phyloP scores from a whole-genome alignment of 345 rosid species.

The Pistacia atlantica region DNA sequence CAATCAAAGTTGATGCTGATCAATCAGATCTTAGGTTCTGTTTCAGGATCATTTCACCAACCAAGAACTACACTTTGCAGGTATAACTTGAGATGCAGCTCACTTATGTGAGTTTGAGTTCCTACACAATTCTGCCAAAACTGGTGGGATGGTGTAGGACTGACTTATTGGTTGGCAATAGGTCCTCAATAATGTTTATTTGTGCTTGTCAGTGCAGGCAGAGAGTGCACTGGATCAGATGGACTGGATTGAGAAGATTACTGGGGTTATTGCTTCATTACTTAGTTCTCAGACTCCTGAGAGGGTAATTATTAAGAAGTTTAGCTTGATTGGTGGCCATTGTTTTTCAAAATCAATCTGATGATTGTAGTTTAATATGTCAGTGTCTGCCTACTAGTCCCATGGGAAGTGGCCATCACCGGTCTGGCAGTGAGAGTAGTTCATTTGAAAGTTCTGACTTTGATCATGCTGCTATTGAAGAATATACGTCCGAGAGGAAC shows the following conservation, averaged over 20 bases:
- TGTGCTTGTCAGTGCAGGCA: constrained; percentile 92
- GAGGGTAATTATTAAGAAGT: constrained; percentile 51
- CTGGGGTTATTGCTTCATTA: constrained; percentile 97
- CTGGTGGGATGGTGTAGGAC: neutral
- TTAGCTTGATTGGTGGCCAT: neutral
- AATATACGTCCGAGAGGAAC: constrained; percentile 71
- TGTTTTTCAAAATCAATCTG: constrained; percentile 19
- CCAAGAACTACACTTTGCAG: constrained; percentile 98
- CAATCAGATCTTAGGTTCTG: constrained; percentile 98
- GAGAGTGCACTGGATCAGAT: constrained; percentile 96
- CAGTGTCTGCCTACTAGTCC: constrained; percentile 83
- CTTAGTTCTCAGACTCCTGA: constrained; percentile 97
- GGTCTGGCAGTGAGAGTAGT: constrained; percentile 96
- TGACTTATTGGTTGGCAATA: constrained; percentile 19
- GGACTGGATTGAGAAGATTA: constrained; percentile 99
- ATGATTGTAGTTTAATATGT: constrained; percentile 32
- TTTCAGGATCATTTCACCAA: constrained; percentile 97
- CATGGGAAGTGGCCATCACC: constrained; percentile 90
- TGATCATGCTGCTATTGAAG: constrained; percentile 80
- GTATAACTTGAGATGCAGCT: constrained; percentile 45
- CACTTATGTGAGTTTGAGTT: constrained; percentile 19
- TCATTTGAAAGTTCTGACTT: constrained; percentile 95
- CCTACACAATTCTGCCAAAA: neutral
- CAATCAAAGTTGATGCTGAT: constrained; percentile 95
- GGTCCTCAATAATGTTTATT: constrained; percentile 42